Evolutionary conservation across 345 rosid genomes (phyloP).

Genomic region (Lepidium didymum): DNA sequence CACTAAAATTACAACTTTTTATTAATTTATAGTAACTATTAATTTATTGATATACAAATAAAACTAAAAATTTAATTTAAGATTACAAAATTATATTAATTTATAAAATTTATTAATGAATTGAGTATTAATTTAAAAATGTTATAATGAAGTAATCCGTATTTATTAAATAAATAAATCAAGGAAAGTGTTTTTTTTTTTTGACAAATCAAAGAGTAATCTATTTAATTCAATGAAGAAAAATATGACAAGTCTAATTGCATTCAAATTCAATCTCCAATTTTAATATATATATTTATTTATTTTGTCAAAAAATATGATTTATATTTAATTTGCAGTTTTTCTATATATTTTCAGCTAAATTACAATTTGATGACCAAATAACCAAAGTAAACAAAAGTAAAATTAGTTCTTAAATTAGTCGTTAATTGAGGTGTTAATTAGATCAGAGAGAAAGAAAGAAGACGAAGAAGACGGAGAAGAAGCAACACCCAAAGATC

Average conservation of each 20-base stretch:
- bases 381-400: neutral
- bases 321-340: no score
- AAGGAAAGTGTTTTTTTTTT: conserved; percentile 3
- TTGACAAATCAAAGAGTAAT: neutral
- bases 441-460: conserved; percentile 16
- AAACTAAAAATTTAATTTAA: no score
- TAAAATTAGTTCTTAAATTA: neutral
- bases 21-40: no score
- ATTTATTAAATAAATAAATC: neutral
- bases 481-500: conserved; percentile 21
- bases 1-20: no score
- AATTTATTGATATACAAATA: no score
- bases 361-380: neutral
- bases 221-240: neutral
- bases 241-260: neutral
- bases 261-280: neutral
- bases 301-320: no score
- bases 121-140: no score
- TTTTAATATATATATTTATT: no score
- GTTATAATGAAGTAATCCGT: no score
- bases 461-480: neutral
- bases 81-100: no score
- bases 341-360: no score
- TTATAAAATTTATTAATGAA: no score
- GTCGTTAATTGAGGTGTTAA: conserved; percentile 13